Evolutionary conservation across 1,284 basidiomycete genomes (phyloP), one percentile per base, ranked within the genome.

Genomic region (Ustilago nuda): DNA sequence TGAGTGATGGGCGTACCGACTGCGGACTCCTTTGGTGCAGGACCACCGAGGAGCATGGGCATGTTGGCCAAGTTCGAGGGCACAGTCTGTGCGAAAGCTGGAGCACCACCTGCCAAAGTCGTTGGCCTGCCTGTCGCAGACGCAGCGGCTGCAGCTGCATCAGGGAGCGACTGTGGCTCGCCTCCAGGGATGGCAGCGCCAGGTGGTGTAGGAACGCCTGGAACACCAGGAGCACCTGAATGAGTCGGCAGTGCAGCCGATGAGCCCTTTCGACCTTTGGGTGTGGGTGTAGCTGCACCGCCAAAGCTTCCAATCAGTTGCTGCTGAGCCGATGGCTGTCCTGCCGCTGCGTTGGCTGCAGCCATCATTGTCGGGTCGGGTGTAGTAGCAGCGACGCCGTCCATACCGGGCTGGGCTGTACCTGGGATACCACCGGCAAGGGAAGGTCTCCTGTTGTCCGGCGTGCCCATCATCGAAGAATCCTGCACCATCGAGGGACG

Each of bases 1-100:
- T 89, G 89, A 82, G 91, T 91, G 63, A 91, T 87, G 8, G 88
- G 87, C 13, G 87, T 88, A 80, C 78, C 81, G 35, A 77, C 69
- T 6, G 77, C 81, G 13, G 80, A 82, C 62, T 71, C 63, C 19
- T 75, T 63, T 0, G 79, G 83, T 0, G 86, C 87, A 11, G 87
- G 71, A 32, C 81, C 82, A 41, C 82, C 86, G 63, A 71, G 87
- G 62, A 72, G 87, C 59, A 85, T 77, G n/a, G 81, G 80, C 35
- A 71, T 67, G 60, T 72, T 66, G 60, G 74, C 64, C 32, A 74
- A 60, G 33, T 87, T 61, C 87, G 85, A 27, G 82, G 86, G 45
- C 80, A 78, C 60, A 52, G 79, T 61, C 17, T 75, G 53, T 19
- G 59, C 61, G 55, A 64, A 65, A 15, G 73, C 64, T 19, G 74